Evolutionary conservation across 805 yeast genomes (phyloP), one percentile per base, ranked within the genome.

Genomic region (Torulaspora delbrueckii): DNA sequence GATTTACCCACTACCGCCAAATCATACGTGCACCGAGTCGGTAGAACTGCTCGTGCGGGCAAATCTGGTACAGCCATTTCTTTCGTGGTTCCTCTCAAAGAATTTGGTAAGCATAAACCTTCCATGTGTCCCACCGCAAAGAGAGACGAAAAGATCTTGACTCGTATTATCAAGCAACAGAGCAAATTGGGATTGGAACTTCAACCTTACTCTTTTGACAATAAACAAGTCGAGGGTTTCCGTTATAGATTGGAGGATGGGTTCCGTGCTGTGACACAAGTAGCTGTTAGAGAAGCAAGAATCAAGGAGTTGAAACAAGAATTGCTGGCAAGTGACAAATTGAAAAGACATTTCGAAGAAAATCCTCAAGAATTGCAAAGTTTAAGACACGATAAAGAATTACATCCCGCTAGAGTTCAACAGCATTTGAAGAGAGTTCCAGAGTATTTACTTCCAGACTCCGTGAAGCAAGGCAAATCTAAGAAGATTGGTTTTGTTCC

Each of bases 41-140:
- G 99, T 42, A 81, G 99, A 72, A 93, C 99, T 4, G 99, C 99
- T 4, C 81, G 99, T 69, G 98, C 96, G 6, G 96, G 96, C 43
- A 89, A 87, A 62, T 76, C 93, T 1, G 99, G 99, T 47, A 90
- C 88, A 78, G 86, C 98, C 0, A 74, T 93, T 45, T 89, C 97
- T 13, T 93, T 91, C 70, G 93, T 90, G 14, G 88, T 91, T 22
- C 86, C 93, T 23, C 69, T 72, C 27, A 85, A 82, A 51, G 90
- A 86, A 59, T 82, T 84, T 69, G 96, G 96, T 26, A 87, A 86
- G 59, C 96, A 93, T 68, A 88, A 82, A 63, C 78, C 82, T 24
- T 88, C 98, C 1, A 72, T 81, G 43, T 73, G 86, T 53, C 65
- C 76, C 22, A 75, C 83, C 12, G 82, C 95, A 6, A 83, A 81